A percentile compares a stretch with the other conserved stretches of the same genome.
These are phyloP conservation scores for Rossbeevera mucosa DNA, from an alignment of 768 basidiomycete genomes.

Conservation along the genomic window DNA sequence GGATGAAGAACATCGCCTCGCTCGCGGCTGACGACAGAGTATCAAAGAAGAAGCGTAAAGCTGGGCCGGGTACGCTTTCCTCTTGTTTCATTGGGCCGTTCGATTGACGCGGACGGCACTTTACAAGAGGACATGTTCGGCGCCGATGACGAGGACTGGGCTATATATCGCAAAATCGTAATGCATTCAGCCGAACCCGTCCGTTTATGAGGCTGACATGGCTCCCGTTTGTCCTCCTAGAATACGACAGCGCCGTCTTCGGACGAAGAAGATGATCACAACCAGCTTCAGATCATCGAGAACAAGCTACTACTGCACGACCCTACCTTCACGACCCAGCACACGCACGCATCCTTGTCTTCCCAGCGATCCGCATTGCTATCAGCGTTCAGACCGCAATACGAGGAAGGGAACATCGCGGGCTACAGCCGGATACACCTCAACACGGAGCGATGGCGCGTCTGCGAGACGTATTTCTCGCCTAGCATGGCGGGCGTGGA, in stretches of 20 bases:
- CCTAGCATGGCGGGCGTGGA: conserved; percentile 94
- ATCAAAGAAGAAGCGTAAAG: conserved; percentile 82
- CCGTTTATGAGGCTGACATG: not conserved
- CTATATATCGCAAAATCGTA: conserved; percentile 95
- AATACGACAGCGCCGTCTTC: conserved; percentile 70
- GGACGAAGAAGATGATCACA: conserved; percentile 85
- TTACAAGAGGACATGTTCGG: conserved; percentile 85
- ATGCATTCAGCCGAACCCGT: conserved; percentile 17
- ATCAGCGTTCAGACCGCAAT: conserved; percentile 77
- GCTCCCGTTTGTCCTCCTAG: conserved; percentile 32
- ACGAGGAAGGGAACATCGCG: conserved; percentile 68
- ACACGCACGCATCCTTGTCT: conserved; percentile 77
- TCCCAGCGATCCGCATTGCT: conserved; percentile 81
- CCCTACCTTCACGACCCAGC: conserved; percentile 72
- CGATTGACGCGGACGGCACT: conserved; percentile 1
- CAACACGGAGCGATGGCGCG: conserved; percentile 85
- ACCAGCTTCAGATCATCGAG: conserved; percentile 70
- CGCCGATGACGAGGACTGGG: conserved; percentile 94
- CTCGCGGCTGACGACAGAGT: conserved; percentile 84
- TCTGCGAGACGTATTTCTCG: conserved; percentile 89
- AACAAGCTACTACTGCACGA: conserved; percentile 77
- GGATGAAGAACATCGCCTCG: conserved; percentile 94
- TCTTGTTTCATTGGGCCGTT: not conserved
- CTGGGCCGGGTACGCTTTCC: conserved; percentile 56
- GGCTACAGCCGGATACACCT: conserved; percentile 79